phyloP scores from a whole-genome alignment of 306 rosid species.

The Datisca glomerata region DNA sequence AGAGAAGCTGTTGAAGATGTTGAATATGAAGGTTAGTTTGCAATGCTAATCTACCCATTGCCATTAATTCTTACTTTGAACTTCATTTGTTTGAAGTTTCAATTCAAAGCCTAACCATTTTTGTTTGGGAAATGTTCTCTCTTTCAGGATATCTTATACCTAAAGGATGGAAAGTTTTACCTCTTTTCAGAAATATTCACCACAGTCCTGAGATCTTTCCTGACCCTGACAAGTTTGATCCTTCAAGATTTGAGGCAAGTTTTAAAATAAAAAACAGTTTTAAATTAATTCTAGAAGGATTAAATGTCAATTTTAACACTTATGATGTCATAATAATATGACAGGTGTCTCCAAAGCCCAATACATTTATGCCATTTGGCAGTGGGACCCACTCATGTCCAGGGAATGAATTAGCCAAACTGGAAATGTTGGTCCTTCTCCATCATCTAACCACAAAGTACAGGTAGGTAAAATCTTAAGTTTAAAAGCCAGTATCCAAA shows the following conservation, averaged over 20 bases:
- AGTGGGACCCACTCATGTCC: constrained; percentile 94
- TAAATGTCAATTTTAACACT: no score
- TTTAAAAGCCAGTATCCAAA: constrained; percentile 10
- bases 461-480: constrained; percentile 41
- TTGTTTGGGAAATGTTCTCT: constrained; percentile 4
- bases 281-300: no score
- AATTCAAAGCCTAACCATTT: neutral
- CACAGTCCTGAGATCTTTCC: constrained; percentile 71
- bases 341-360: constrained; percentile 79
- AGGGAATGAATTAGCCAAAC: constrained; percentile 88
- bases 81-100: neutral
- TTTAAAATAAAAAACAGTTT: neutral
- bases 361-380: constrained; percentile 95
- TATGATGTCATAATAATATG: no score
- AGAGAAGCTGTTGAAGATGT: constrained; percentile 94
- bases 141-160: constrained; percentile 73
- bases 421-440: constrained; percentile 76
- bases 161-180: constrained; percentile 96
- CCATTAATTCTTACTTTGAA: no score
- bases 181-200: constrained; percentile 90
- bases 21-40: constrained; percentile 65
- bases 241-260: constrained; percentile 88
- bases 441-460: constrained; percentile 90
- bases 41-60: neutral
- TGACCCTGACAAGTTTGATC: constrained; percentile 79